These are phyloP conservation scores for Monosporascus sp. DNA, from an alignment of 2,329 filamentous ascomycete species.

Conservation along the genomic window DNA sequence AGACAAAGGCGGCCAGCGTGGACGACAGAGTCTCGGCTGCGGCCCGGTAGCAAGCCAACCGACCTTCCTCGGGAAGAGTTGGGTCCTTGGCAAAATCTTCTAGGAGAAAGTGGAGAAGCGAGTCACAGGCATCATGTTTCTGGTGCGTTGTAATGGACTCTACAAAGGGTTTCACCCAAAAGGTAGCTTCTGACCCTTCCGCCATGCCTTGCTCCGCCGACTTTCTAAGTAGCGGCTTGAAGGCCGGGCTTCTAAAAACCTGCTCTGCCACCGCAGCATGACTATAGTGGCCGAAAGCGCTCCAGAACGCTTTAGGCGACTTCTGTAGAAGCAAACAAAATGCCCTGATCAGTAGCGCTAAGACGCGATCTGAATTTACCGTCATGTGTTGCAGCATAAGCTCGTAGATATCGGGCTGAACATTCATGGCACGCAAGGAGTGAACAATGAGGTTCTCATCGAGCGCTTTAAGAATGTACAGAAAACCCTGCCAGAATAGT, in stretches of 20 bases:
- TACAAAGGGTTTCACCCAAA: constrained; percentile 75
- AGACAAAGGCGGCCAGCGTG: constrained; percentile 52
- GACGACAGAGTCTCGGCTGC: constrained; percentile 56
- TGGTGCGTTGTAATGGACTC: constrained; percentile 70
- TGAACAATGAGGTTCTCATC: constrained; percentile 70
- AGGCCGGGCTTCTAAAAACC: constrained; percentile 67
- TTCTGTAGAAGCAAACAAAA: constrained; percentile 68
- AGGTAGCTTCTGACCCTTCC: constrained; percentile 59
- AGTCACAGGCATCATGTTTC: constrained; percentile 72
- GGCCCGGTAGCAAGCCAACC: constrained; percentile 56
- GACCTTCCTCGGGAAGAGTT: constrained; percentile 49
- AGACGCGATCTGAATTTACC: constrained; percentile 48
- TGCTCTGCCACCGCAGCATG: constrained; percentile 78
- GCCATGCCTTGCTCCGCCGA: constrained; percentile 51
- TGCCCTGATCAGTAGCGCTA: constrained; percentile 64
- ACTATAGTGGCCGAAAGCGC: constrained; percentile 75
- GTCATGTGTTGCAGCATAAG: constrained; percentile 52
- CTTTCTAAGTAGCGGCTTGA: constrained; percentile 55
- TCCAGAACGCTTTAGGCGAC: constrained; percentile 79
- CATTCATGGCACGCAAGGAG: constrained; percentile 72
- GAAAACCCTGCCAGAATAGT: constrained; percentile 74
- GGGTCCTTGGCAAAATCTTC: constrained; percentile 53
- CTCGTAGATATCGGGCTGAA: constrained; percentile 66
- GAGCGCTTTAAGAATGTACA: constrained; percentile 67
- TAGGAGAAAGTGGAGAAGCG: constrained; percentile 71